Conservation (phyloP, 73 alveolate species). For the Symbiodinium natans region DNA sequence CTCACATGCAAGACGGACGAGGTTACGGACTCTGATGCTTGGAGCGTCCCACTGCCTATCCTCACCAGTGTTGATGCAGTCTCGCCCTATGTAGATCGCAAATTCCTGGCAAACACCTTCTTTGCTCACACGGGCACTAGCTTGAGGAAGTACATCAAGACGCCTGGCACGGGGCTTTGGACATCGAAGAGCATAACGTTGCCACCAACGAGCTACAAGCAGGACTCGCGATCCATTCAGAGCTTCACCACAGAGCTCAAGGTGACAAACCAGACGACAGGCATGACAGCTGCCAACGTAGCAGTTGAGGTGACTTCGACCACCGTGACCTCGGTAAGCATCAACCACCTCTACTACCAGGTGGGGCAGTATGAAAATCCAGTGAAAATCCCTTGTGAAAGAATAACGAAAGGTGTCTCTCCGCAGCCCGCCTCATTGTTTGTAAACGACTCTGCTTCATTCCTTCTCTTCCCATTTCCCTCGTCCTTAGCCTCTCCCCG, state of each 20-base stretch:
- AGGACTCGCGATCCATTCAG: neutral
- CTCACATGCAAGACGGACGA: neutral
- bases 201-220: neutral
- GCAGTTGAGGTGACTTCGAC: neutral
- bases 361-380: neutral
- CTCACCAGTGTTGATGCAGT: neutral
- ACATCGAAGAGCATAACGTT: neutral
- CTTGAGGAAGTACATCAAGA: constrained; percentile 1
- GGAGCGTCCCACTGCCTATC: constrained; percentile 11
- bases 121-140: neutral
- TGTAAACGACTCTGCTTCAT: neutral
- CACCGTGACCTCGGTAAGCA: neutral
- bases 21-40: neutral
- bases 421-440: neutral
- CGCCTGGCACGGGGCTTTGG: constrained; percentile 20
- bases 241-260: constrained; percentile 14
- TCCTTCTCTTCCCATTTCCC: neutral
- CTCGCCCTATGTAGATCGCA: constrained; percentile 18
- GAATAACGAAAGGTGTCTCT: neutral
- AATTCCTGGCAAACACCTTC: constrained; percentile 6
- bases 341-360: constrained; percentile 22
- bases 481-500: neutral
- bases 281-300: neutral
- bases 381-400: neutral
- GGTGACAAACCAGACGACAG: neutral